Base-by-base conservation (phyloP, 2,329 filamentous ascomycete species). In the Coleophoma crateriformis region DNA sequence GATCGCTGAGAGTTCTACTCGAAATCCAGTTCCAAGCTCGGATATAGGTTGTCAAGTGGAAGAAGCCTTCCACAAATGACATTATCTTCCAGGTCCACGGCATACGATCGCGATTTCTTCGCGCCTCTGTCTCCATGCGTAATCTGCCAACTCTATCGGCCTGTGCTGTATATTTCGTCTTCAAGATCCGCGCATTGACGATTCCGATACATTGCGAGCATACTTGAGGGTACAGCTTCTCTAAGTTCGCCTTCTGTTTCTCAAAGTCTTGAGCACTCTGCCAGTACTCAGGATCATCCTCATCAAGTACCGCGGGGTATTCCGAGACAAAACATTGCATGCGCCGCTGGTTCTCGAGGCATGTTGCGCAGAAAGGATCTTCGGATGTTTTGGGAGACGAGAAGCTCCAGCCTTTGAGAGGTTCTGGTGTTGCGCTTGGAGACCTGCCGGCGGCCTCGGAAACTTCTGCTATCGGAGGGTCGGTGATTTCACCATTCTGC, bases 281-380 rank as follows among this genome's bases (percentile, higher is more conserved):
- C 22, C 50, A 50, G 64, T 91, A 90, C 47, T 86, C 76, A 0
- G 87, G 83, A 56, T 92, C 80, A 20, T 75, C 71, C 0, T 76
- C 71, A 51, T 85, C 79, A 33, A 77, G 76, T 11, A 82, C 81
- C 50, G 86, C 84, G 2, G 95, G 78, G 67, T 95, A 97, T 51
- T 92, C 84, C 3, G 89, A 85, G 37, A 97, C 74, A 0, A 83
- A 82, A 40, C 84, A 78, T 33, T 84, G 86, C 57, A 91, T 82
- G 7, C 96, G 75, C 49, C 88, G 84, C 66, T 99, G 94, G 66
- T 99, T 97, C 66, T 90, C 89, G 46, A 91, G 71, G 62, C 94
- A 99, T 49, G 78, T 86, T 44, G 78, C 70, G 75, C 94, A 99
- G 63, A 82, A 87, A 54, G 77, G 71, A 54, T 55, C 64, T 58